Base-by-base conservation (phyloP, 768 basidiomycete genomes). In the Neoboletus magnificus region DNA sequence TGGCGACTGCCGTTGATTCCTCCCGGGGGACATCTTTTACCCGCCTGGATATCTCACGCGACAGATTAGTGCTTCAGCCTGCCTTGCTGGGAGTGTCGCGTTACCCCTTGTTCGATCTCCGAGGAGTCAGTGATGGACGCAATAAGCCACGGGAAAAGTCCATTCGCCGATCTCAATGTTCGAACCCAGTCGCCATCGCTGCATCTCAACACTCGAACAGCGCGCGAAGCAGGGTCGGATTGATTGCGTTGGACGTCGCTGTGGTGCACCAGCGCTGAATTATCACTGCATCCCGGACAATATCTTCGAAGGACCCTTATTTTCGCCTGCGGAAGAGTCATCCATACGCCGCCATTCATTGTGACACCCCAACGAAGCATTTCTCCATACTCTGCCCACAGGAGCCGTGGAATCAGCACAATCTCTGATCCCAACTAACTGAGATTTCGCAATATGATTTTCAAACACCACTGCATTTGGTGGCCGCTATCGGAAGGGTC, bases 401-500 rank as follows among this genome's bases (percentile, higher is more conserved):
- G 55, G 27, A 52, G 48, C 61, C 60, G 61, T 64, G 54, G 54
- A 54, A 61, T 58, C 62, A 51, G 51, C 53, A 56, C 56, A 30
- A 59, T 64, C 58, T 57, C 48, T 67, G 59, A 59, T 71, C 33
- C 53, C 51, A 39, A 33, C 44, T 36, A 27, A 36, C 40, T 57
- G 67, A 60, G 58, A 60, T 60, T 49, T 62, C 58, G 62, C 55
- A 55, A 61, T 56, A 52, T 52, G 56, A 63, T 57, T 60, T 60
- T 66, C 66, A 65, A 49, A 51, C 52, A 57, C 48, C 30, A 40
- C 46, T 59, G 50, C 16, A 48, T 57, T 45, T 57, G 54, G 64
- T 59, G 50, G 36, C 61, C 53, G 64, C 36, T 54, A 48, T 59
- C 60, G 64, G 58, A 56, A 58, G 39, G 46, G 52, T 61, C 57